Evolutionary conservation across 176 grass and related monocot genomes (phyloP), one percentile per base, ranked within the genome.

Genomic region (Tillandsia fasciculata): DNA sequence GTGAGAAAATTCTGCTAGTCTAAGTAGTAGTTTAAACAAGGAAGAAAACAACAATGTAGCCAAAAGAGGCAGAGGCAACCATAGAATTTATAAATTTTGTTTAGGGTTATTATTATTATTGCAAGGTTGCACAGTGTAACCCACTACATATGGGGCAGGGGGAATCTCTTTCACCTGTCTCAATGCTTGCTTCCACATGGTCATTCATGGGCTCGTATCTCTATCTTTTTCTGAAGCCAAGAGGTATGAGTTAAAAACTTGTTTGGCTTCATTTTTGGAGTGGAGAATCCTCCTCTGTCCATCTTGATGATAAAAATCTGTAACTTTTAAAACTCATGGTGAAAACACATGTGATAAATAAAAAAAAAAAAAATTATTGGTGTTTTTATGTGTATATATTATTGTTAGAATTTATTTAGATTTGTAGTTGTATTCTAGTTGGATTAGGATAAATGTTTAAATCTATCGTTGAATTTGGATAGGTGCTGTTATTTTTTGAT

Each of bases 81-180:
- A 5, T 29, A n/a, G 11, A 15, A 42, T 5, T n/a, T 49, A 49
- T 8, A 49, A 47, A 48, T n/a, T 9, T 26, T 26, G 2, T 0
- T 2, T 22, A 18, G 9, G n/a, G 33, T 42, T 42, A 42, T 86
- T 67, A 67, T 86, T 67, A 67, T 58, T 63, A 68, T 75, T 53
- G 64, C 69, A 52, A 66, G 12, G 79, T 70, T 57, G n/a, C 33
- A 1, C 10, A 64, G 49, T 64, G 80, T 83, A 69, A 61, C 85
- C 72, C 66, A 11, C 7, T 0, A n/a, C 72, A 69, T 42, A 42
- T 42, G 23, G 28, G 67, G 77, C 81, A 74, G 48, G 27, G 70
- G 53, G 81, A 83, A 87, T 77, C 81, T 80, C 51, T 74, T 77
- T 77, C 81, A 71, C 85, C 77, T 1, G 58, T 80, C 75, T 76